Conservation (phyloP, 345 rosid genomes). For the Psidium friedrichsthalianum region DNA sequence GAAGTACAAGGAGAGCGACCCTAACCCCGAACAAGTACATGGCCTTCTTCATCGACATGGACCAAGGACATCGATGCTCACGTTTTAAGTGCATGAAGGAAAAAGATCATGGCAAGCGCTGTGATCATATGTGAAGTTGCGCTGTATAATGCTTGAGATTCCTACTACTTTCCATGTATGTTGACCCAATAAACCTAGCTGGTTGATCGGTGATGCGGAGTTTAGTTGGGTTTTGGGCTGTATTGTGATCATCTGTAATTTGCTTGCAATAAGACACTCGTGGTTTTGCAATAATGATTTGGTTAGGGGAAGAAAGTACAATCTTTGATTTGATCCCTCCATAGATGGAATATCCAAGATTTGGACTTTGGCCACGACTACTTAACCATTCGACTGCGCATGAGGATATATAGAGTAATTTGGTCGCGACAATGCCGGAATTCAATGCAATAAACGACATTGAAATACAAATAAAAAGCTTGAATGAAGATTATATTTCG, state of each 20-base stretch:
- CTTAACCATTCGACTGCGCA: background rate
- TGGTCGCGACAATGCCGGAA: background rate
- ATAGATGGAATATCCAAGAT: background rate
- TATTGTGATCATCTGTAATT: background rate
- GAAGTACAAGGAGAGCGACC: conserved; percentile 6
- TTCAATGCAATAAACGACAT: background rate
- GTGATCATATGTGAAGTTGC: background rate
- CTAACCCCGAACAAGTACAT: conserved; percentile 10
- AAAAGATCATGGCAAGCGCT: background rate
- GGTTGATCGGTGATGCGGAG: background rate
- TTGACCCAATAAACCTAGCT: background rate
- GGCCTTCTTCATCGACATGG: background rate
- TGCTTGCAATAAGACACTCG: background rate
- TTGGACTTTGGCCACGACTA: background rate
- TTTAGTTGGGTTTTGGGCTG: background rate
- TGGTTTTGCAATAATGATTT: background rate
- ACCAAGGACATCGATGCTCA: conserved; percentile 6
- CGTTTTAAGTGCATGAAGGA: background rate
- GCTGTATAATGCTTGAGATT: background rate
- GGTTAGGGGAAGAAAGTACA: background rate
- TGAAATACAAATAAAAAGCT: background rate
- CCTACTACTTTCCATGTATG: background rate
- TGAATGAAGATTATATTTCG: background rate
- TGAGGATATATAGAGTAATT: background rate
- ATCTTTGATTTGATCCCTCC: background rate